Conservation (phyloP, 441 rosid genomes). For the Gossypium davidsonii region DNA sequence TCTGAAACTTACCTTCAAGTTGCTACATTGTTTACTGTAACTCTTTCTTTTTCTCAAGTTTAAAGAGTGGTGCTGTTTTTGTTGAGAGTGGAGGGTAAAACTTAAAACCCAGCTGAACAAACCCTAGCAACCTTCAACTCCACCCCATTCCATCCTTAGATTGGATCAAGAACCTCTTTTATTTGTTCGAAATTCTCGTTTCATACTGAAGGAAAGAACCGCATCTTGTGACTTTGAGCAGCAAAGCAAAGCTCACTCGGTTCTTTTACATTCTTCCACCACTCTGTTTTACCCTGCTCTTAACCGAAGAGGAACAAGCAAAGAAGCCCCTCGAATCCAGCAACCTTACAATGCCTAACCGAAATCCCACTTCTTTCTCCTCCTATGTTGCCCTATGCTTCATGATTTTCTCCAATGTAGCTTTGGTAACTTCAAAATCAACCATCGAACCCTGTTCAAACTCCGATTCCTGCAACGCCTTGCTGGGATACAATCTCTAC, state of each 20-base stretch:
- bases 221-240: neutral
- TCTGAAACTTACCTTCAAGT: neutral
- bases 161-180: neutral
- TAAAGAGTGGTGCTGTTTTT: neutral
- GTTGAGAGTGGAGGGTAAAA: neutral
- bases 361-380: constrained; percentile 10
- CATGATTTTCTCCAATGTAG: constrained; percentile 40
- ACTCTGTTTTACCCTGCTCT: constrained; percentile 3
- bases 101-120: neutral
- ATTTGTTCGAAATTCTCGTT: neutral
- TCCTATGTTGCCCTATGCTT: constrained; percentile 1
- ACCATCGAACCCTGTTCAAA: constrained; percentile 92
- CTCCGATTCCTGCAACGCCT: constrained; percentile 67
- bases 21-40: neutral
- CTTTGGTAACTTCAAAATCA: constrained; percentile 48
- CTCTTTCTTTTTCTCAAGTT: neutral
- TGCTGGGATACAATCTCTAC: constrained; percentile 88
- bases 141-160: neutral
- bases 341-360: constrained; percentile 17
- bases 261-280: neutral
- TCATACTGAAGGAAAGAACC: neutral
- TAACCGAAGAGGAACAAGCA: neutral
- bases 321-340: neutral
- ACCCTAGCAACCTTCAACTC: neutral
- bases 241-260: neutral